Evolutionary conservation across 441 rosid genomes (phyloP).

Genomic region (Isatis lusitanica): DNA sequence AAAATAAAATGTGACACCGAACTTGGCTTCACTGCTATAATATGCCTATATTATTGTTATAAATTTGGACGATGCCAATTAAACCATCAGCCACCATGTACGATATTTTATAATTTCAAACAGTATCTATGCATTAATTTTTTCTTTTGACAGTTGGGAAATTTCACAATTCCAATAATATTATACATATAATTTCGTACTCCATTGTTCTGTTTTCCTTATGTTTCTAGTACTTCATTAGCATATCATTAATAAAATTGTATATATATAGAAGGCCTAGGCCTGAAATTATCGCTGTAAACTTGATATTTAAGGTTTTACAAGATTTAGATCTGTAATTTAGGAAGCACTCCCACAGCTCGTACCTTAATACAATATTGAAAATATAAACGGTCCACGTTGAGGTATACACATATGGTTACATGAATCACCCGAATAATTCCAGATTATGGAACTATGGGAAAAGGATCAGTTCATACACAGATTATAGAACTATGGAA

Average conservation of each 20-base stretch:
- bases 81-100: neutral
- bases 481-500: too few species aligned
- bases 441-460: too few species aligned
- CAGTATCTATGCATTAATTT: too few species aligned
- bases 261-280: neutral
- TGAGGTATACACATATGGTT: too few species aligned
- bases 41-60: neutral
- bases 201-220: neutral
- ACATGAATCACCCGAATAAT: neutral
- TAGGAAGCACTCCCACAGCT: neutral
- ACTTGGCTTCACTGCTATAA: neutral
- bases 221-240: neutral
- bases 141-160: too few species aligned
- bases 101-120: neutral
- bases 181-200: neutral
- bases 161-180: too few species aligned
- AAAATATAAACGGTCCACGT: too few species aligned
- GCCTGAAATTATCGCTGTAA: neutral
- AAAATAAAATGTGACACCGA: neutral
- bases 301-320: neutral
- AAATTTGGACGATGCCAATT: conserved; percentile 10
- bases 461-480: too few species aligned
- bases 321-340: neutral
- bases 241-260: neutral
- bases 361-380: too few species aligned